Base-by-base conservation (phyloP, 2,329 filamentous ascomycete species). In the Zalaria obscura region DNA sequence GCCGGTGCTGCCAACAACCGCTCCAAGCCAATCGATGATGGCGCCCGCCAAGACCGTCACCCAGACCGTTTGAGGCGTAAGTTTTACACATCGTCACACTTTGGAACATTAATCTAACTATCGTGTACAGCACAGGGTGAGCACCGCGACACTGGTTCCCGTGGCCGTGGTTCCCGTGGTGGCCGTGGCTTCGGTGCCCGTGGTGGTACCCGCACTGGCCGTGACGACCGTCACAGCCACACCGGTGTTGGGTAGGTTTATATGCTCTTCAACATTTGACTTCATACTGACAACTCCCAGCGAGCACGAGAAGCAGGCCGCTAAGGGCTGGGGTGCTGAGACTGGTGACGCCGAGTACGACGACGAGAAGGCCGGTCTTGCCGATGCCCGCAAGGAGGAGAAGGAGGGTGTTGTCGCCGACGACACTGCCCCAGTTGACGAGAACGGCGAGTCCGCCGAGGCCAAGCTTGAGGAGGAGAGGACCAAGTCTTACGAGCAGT, bases 361-460 rank as follows among this genome's bases (percentile, higher is more conserved):
- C 59, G 91, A 96, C 56, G 91, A 96, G 75, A 77, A 85, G 67
- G 86, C 82, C 54, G 91, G 83, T 55, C 87, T 93, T 64, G 81
- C 77, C 55, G 93, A 95, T 54, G 91, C 91, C 52, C 75, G 85
- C 67, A 70, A 73, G 50, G 89, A 96, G 60, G 75, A 85, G 68
- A 86, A 83, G 68, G 82, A 86, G 48, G 65, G 61, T 45, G 63
- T 47, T 40, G 68, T 52, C 31, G 53, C 54, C 26, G 45, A 47
- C 25, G 51, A 59, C 45, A 52, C 51, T 35, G 46, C 44, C 39
- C 67, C 64, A 49, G 62, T 60, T 44, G 66, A 69, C 27, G 44
- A 46, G 27, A 47, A 45, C 33, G 59, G 59, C 44, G 65, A 62
- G 40, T 44, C 52, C 32, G 52, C 48, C 35, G 55, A 54, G 11